Evolutionary conservation across 805 yeast genomes (phyloP), one percentile per base, ranked within the genome.

Genomic region (Sugiyamaella marilandica): DNA sequence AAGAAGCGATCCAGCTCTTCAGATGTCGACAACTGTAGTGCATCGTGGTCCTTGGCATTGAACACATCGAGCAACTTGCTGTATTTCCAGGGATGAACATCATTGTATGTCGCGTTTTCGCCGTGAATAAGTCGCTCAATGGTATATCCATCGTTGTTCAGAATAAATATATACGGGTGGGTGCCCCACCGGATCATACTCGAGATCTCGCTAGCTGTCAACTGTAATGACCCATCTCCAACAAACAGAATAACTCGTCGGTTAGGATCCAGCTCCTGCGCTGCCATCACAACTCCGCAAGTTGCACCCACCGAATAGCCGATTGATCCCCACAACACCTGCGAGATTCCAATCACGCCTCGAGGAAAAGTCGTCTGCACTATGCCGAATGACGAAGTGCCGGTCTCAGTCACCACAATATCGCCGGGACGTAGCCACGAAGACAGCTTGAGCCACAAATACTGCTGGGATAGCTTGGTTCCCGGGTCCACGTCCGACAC

Each of bases 141-240:
- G 16, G 86, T 81, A 66, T 82, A 83, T 41, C 87, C 87, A 54
- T 77, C 80, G 59, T 83, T 83, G 68, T 83, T 83, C 66, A 83
- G 71, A 19, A 83, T 70, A 51, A 83, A 77, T 29, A 83, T 67
- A 57, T 80, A 80, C 29, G 87, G 87, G 29, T 72, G 77, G 47
- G 79, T 70, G 14, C 75, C 71, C 74, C 80, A 74, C 50, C 77
- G 72, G 41, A 80, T 63, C 77, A 80, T 78, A 24, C 85, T 78
- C 4, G 84, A 77, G 50, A 83, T 69, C 62, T 82, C 87, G 59
- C 82, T 85, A 32, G 79, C 84, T 0, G 87, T 81, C 62, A 83
- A 72, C 65, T 83, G 87, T 45, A 83, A 74, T 10, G 87, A 82
- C 49, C 87, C 87, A 62, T 83, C 87, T 58, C 87, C 87, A 41